Evolutionary conservation across 345 rosid genomes (phyloP).

Genomic region (Eucalyptus paniculata): DNA sequence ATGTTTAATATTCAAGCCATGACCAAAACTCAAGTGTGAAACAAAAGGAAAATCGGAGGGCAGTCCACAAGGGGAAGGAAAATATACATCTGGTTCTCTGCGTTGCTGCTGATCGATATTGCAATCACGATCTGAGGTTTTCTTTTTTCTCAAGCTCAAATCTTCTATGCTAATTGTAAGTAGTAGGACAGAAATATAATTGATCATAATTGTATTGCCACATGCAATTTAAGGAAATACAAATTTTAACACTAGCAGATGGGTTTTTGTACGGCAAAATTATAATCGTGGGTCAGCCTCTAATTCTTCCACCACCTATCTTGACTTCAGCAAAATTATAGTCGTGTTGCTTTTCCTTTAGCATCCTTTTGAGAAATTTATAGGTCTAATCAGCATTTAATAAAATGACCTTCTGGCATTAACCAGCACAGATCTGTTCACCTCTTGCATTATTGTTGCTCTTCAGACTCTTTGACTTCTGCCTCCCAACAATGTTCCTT

Average conservation of each 20-base stretch:
- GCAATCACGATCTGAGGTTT: background rate
- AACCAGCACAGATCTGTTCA: background rate
- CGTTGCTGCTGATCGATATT: background rate
- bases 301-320: background rate
- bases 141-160: background rate
- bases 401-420: background rate
- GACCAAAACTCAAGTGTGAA: background rate
- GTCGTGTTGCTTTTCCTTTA: background rate
- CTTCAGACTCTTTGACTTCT: background rate
- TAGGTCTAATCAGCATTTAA: background rate
- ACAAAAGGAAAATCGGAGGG: background rate
- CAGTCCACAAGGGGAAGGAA: background rate
- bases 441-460: background rate
- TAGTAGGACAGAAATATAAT: background rate
- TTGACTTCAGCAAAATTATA: background rate
- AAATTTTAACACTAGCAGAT: background rate
- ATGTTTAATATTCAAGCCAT: background rate
- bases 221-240: background rate
- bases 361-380: background rate
- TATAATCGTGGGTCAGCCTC: background rate
- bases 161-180: background rate
- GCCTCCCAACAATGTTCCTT: background rate
- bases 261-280: background rate
- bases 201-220: background rate
- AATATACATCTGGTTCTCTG: background rate